These are phyloP conservation scores for Trichoderma koningii DNA, from an alignment of 2,329 filamentous ascomycete species.

Conservation along the genomic window DNA sequence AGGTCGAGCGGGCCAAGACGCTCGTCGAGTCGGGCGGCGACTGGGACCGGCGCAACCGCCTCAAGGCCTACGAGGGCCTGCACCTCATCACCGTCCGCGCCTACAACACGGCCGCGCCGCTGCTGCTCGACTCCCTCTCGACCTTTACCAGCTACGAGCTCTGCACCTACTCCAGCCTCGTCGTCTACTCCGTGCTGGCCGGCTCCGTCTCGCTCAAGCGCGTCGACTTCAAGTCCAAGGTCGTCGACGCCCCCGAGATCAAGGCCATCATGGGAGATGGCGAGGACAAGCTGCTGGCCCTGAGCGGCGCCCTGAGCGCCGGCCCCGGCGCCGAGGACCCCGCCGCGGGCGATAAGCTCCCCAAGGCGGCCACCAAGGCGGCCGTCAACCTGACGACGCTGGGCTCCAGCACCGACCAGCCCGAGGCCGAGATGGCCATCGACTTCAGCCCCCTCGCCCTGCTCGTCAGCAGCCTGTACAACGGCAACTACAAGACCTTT, in stretches of 20 bases:
- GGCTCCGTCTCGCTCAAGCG: constrained; percentile 93
- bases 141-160: constrained; percentile 99
- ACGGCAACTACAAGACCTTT: constrained; percentile 90
- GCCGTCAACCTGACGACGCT: constrained; percentile 88
- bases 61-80: constrained; percentile 97
- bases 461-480: constrained; percentile 89
- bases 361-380: constrained; percentile 53
- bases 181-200: constrained; percentile 93
- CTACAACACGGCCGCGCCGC: constrained; percentile 83
- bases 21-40: constrained; percentile 94
- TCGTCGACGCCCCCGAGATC: constrained; percentile 97
- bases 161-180: constrained; percentile 92
- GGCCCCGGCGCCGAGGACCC: constrained; percentile 80
- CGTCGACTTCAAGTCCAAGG: constrained; percentile 98
- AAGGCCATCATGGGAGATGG: constrained; percentile 91
- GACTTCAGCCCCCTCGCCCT: constrained; percentile 88
- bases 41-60: constrained; percentile 96
- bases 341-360: constrained; percentile 64
- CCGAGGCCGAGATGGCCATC: constrained; percentile 77
- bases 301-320: constrained; percentile 78
- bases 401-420: constrained; percentile 68
- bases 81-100: constrained; percentile 90
- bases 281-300: constrained; percentile 81
- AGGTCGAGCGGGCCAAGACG: constrained; percentile 83
- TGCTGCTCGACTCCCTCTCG: constrained; percentile 93